phyloP scores from a whole-genome alignment of 2,329 filamentous ascomycete genomes.

The Talaromyces sp. region DNA sequence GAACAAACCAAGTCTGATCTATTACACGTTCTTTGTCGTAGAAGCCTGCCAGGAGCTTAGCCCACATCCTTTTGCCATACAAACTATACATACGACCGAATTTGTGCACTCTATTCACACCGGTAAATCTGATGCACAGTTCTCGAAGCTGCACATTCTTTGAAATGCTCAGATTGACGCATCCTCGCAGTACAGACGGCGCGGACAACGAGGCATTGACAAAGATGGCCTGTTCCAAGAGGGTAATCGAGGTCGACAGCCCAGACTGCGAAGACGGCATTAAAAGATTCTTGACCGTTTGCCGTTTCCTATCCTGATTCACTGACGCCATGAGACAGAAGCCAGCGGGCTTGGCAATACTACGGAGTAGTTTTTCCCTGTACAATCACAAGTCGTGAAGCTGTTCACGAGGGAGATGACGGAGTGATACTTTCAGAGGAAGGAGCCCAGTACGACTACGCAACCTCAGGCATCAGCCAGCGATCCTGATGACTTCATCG shows the following conservation, averaged over 20 bases:
- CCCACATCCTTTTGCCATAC: not conserved
- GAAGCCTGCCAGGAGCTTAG: slow-evolving; percentile 2
- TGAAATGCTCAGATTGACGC: slow-evolving; percentile 3
- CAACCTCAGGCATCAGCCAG: not conserved
- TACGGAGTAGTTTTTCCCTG: not conserved
- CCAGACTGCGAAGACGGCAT: not conserved
- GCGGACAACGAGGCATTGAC: slow-evolving; percentile 5
- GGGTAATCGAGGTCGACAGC: not conserved
- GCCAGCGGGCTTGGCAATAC: not conserved
- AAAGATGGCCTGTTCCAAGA: slow-evolving; percentile 16
- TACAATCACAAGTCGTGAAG: not conserved
- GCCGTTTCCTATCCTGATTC: not conserved
- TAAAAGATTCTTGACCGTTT: not conserved
- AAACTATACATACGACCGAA: slow-evolving; percentile 5
- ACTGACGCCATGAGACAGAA: not conserved
- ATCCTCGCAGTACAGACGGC: slow-evolving; percentile 16
- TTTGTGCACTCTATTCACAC: slow-evolving; percentile 8
- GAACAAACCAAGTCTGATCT: slow-evolving; percentile 6
- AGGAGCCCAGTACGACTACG: not conserved
- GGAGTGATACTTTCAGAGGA: not conserved
- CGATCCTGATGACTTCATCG: slow-evolving; percentile 5
- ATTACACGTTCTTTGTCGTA: slow-evolving; percentile 8
- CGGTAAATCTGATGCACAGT: slow-evolving; percentile 7
- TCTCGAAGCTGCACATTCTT: slow-evolving; percentile 15
- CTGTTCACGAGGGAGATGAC: not conserved